Evolutionary conservation across 345 rosid genomes (phyloP).

Genomic region (Corymbia maculata): DNA sequence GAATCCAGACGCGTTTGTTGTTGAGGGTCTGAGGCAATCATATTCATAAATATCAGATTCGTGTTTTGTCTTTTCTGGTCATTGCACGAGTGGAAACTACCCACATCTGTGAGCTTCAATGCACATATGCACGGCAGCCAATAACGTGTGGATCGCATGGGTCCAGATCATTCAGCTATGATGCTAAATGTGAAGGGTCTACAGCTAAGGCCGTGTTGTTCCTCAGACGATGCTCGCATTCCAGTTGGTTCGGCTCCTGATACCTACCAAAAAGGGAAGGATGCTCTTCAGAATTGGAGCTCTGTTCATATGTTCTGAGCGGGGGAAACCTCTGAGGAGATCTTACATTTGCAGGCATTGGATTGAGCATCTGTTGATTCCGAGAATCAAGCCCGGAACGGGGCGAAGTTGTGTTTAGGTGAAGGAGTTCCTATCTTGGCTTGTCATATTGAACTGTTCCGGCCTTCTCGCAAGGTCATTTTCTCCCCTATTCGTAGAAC

Average conservation of each 20-base stretch:
- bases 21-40: background rate
- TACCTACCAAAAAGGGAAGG: constrained; percentile 57
- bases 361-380: constrained; percentile 82
- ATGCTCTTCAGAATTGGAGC: constrained; percentile 74
- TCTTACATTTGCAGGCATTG: constrained; percentile 40
- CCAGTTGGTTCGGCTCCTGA: constrained; percentile 60
- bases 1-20: background rate
- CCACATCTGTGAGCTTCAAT: background rate
- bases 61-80: no score
- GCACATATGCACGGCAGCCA: background rate
- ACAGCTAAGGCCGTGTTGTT: constrained; percentile 31
- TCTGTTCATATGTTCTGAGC: background rate
- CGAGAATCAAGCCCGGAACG: constrained; percentile 39
- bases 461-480: background rate
- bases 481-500: background rate
- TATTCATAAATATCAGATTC: background rate
- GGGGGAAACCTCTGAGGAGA: background rate
- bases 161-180: constrained; percentile 56
- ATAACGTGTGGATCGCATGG: constrained; percentile 3
- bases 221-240: constrained; percentile 58
- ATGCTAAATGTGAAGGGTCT: constrained; percentile 53
- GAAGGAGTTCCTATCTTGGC: constrained; percentile 72
- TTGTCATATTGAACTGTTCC: constrained; percentile 15
- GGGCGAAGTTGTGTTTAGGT: constrained; percentile 61
- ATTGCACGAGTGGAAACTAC: no score